These are phyloP conservation scores for Ophiostoma ulmi DNA, from an alignment of 2,329 filamentous ascomycete genomes.

Conservation along the genomic window DNA sequence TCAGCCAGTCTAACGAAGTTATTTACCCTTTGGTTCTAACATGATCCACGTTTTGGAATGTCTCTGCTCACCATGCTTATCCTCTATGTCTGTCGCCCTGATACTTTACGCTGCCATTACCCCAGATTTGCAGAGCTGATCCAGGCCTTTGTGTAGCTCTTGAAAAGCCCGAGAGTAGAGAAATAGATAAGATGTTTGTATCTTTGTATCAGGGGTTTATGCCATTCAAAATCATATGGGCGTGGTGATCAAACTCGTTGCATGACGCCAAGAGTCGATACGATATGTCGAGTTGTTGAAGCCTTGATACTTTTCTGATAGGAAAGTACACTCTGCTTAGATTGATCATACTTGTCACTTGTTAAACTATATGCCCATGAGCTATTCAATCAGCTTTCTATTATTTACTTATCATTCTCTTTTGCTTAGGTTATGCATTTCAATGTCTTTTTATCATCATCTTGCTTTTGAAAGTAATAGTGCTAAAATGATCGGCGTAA, in stretches of 20 bases:
- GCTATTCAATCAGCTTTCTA: not conserved
- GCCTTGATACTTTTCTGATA: too few relatives aligned
- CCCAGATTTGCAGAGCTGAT: not conserved
- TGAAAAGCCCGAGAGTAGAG: not conserved
- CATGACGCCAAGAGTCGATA: not conserved
- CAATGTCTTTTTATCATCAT: not conserved
- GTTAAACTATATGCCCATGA: too few relatives aligned
- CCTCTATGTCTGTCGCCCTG: not conserved
- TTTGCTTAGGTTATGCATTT: not conserved
- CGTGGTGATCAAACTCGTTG: not conserved
- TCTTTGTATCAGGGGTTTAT: not conserved
- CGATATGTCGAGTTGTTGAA: not conserved
- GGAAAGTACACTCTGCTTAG: too few relatives aligned
- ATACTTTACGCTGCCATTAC: not conserved
- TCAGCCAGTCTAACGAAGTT: not conserved
- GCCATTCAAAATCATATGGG: not conserved
- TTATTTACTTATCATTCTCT: not conserved
- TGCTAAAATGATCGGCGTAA: not conserved
- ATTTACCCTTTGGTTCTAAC: not conserved
- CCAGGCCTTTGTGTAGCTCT: not conserved
- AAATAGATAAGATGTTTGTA: not conserved
- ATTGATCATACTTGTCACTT: too few relatives aligned
- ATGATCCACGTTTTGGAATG: not conserved
- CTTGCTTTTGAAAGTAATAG: not conserved
- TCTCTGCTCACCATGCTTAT: not conserved